Evolutionary conservation across 2,329 filamentous ascomycete genomes (phyloP).

Genomic region (Tolypocladium capitatum): DNA sequence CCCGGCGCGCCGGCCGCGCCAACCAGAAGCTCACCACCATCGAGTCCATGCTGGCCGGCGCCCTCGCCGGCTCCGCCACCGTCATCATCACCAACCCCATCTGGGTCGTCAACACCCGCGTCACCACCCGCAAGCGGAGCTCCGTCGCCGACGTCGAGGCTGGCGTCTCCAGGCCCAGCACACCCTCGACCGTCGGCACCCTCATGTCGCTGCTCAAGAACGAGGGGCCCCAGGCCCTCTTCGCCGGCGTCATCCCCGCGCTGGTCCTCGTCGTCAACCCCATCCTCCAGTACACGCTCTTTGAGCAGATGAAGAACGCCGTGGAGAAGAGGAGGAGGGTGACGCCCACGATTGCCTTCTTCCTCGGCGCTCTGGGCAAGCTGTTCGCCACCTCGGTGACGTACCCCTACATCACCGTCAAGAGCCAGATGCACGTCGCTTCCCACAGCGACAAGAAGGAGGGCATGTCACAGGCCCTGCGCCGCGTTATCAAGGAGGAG

Average conservation of each 20-base stretch:
- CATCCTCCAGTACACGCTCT: constrained; percentile 96
- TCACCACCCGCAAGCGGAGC: constrained; percentile 72
- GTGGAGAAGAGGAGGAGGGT: constrained; percentile 63
- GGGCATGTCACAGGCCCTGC: constrained; percentile 65
- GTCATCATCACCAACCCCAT: constrained; percentile 97
- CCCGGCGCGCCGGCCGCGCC: constrained; percentile 56
- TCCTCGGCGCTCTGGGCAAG: constrained; percentile 87
- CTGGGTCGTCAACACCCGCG: constrained; percentile 97
- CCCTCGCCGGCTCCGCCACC: constrained; percentile 83
- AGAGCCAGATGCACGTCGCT: constrained; percentile 94
- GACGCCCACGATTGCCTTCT: constrained; percentile 77
- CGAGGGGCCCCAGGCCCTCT: constrained; percentile 75
- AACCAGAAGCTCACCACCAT: constrained; percentile 76
- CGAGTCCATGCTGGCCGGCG: constrained; percentile 91
- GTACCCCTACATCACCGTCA: constrained; percentile 97
- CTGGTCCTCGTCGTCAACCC: constrained; percentile 94
- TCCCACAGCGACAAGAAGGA: constrained; percentile 63
- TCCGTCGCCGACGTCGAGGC: constrained; percentile 29
- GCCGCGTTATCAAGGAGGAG: constrained; percentile 71
- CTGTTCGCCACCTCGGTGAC: constrained; percentile 86
- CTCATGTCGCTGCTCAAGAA: constrained; percentile 67
- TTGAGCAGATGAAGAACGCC: constrained; percentile 92
- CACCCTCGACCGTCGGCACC: constrained; percentile 66
- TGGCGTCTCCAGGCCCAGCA: constrained; percentile 27
- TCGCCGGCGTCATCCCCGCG: constrained; percentile 84